Evolutionary conservation across 495 filamentous ascomycete species (phyloP).

Genomic region (Cercophora sp.): DNA sequence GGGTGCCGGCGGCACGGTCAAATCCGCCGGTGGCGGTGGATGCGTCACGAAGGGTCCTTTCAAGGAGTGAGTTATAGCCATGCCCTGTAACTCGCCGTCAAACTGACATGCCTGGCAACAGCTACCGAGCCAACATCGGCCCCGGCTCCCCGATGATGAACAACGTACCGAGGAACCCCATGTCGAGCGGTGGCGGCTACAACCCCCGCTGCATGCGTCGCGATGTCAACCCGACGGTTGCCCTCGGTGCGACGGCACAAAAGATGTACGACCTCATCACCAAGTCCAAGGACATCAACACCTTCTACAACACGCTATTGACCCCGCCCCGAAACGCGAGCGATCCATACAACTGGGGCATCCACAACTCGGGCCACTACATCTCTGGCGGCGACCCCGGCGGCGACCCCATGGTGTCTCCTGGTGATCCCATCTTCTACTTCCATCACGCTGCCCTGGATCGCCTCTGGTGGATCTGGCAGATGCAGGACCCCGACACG

Average conservation of each 20-base stretch:
- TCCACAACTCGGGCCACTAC: constrained; percentile 61
- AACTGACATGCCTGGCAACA: constrained; percentile 2
- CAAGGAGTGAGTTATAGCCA: constrained; percentile 34
- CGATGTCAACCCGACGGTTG: constrained; percentile 51
- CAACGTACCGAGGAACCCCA: constrained; percentile 33
- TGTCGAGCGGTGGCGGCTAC: constrained; percentile 26
- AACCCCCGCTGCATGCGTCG: constrained; percentile 41
- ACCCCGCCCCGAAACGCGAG: constrained; percentile 33
- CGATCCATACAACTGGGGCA: constrained; percentile 39
- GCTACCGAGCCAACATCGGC: constrained; percentile 36
- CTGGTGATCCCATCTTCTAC: constrained; percentile 62
- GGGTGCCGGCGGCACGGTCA: constrained; percentile 32
- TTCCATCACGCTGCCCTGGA: constrained; percentile 62
- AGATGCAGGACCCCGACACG: constrained; percentile 30
- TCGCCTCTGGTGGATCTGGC: constrained; percentile 63
- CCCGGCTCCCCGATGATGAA: constrained; percentile 25
- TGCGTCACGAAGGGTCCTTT: constrained; percentile 58
- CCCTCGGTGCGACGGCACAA: constrained; percentile 46
- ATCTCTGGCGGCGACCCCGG: constrained; percentile 57
- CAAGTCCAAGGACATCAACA: constrained; percentile 42
- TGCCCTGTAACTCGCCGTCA: neutral
- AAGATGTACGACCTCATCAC: constrained; percentile 46
- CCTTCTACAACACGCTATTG: constrained; percentile 51
- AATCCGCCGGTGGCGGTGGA: constrained; percentile 53
- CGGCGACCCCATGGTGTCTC: constrained; percentile 52